These are phyloP conservation scores for Clonostachys sp. DNA, from an alignment of 2,329 filamentous ascomycete species.

Conservation along the genomic window DNA sequence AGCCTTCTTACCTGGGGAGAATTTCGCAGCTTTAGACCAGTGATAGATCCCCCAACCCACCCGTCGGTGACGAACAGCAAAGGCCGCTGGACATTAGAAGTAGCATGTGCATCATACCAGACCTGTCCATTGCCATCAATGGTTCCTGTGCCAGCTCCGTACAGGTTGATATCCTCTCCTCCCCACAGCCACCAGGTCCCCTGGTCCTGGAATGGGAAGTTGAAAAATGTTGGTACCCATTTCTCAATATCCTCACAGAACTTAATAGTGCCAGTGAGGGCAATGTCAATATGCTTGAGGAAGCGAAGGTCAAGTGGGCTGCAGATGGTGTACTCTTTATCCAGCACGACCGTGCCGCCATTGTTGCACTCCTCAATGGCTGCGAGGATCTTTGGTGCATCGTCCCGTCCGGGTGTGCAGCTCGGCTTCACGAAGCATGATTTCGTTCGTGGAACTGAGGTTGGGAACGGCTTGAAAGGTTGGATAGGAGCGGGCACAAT, in stretches of 20 bases:
- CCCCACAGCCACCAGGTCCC: slow-evolving; percentile 26
- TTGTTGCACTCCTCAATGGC: slow-evolving; percentile 44
- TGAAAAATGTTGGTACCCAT: slow-evolving; percentile 62
- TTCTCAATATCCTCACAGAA: slow-evolving; percentile 66
- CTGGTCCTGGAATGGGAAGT: slow-evolving; percentile 62
- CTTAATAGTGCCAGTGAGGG: slow-evolving; percentile 47
- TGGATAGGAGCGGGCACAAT: slow-evolving; percentile 9
- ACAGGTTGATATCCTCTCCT: slow-evolving; percentile 50
- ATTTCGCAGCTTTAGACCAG: slow-evolving; percentile 56
- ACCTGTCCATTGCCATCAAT: slow-evolving; percentile 62
- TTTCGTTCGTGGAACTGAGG: slow-evolving; percentile 11
- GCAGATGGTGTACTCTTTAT: slow-evolving; percentile 54
- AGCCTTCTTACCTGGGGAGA: slow-evolving; percentile 27
- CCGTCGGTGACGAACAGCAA: slow-evolving; percentile 54
- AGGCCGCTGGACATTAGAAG: slow-evolving; percentile 51
- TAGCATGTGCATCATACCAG: slow-evolving; percentile 59
- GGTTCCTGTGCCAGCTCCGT: slow-evolving; percentile 40
- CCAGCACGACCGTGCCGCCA: slow-evolving; percentile 58
- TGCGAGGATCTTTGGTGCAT: background rate
- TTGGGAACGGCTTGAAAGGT: slow-evolving; percentile 8
- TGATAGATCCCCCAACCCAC: slow-evolving; percentile 51
- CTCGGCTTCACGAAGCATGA: slow-evolving; percentile 13
- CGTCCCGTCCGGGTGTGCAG: background rate
- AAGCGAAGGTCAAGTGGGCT: slow-evolving; percentile 63
- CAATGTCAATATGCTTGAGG: slow-evolving; percentile 57